Evolutionary conservation across 495 filamentous ascomycete genomes (phyloP), one percentile per base, ranked within the genome.

Genomic region (Cenococcum geophilum): DNA sequence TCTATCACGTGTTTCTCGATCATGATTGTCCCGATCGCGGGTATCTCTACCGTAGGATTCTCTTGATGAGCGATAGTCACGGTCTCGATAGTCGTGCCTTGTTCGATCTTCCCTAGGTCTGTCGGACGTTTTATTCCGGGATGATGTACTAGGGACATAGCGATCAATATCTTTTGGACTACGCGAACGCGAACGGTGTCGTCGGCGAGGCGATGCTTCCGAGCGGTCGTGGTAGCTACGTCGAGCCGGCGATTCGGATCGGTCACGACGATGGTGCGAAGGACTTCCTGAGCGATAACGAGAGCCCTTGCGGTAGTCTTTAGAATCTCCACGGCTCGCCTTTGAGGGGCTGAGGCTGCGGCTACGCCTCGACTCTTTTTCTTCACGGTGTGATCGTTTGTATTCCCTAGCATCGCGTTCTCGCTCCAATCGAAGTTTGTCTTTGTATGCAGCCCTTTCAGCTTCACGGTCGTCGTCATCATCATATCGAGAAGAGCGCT

Each of bases 1-100:
- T 16, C 51, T 16, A 23, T 52, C 51, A 21, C 23, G n/a, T 32
- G 14, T n/a, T 20, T 50, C 22, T 35, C 32, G 20, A 37, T 32
- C 43, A 48, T 54, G 53, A 52, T 64, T 57, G 27, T 62, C 59
- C n/a, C 58, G 20, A 34, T 52, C 51, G 36, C 42, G 35, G 40
- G 23, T 34, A 23, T 50, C n/a, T 37, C 32, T 37, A 4, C 48
- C 32, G 22, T 45, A 51, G 25, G 40, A 25, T 16, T 37, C 37
- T 35, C 36, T 57, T 25, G 27, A 32, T 32, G 49, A 52, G 20
- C 49, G 49, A 52, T 52, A 52, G 16, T 66, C 65, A 20, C 57
- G 27, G 36, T 62, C 63, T n/a, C 54, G 6, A n/a, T 63, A 60
- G 4, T 64, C 47, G 35, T 65, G 66, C 27, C 66, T 42, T 12